Conservation (phyloP, 75 land plant genomes). For the Selaginella tamariscina region DNA sequence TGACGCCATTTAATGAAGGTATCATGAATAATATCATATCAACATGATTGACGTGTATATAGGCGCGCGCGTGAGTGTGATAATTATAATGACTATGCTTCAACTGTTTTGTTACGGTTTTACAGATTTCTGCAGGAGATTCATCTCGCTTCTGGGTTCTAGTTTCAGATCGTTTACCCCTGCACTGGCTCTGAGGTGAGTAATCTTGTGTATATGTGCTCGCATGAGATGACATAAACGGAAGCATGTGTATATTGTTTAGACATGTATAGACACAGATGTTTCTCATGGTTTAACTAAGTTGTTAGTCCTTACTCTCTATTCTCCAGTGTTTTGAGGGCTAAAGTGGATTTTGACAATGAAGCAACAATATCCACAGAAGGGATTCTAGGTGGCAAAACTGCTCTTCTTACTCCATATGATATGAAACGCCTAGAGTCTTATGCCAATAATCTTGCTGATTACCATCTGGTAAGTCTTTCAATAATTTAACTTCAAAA, state of each 20-base stretch:
- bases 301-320: not conserved
- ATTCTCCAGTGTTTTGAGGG: constrained; percentile 53
- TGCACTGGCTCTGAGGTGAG: constrained; percentile 83
- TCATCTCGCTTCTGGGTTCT: constrained; percentile 37
- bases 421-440: constrained; percentile 71
- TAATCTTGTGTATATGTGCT: not conserved
- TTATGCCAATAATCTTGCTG: constrained; percentile 56
- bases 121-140: constrained; percentile 74
- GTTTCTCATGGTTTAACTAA: no score
- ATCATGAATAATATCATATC: not conserved
- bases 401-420: constrained; percentile 41
- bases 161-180: constrained; percentile 52
- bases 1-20: constrained; percentile 75
- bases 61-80: not conserved
- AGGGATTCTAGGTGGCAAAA: constrained; percentile 29
- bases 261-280: no score
- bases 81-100: not conserved
- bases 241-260: no score
- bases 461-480: constrained; percentile 53
- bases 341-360: constrained; percentile 58
- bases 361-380: constrained; percentile 36
- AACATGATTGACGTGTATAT: constrained; percentile 5
- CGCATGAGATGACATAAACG: no score
- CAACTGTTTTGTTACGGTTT: constrained; percentile 1
- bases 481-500: not conserved